Evolutionary conservation across 257 asterid genomes (phyloP), one percentile per base, ranked within the genome.

Genomic region (Ocimum tenuiflorum): DNA sequence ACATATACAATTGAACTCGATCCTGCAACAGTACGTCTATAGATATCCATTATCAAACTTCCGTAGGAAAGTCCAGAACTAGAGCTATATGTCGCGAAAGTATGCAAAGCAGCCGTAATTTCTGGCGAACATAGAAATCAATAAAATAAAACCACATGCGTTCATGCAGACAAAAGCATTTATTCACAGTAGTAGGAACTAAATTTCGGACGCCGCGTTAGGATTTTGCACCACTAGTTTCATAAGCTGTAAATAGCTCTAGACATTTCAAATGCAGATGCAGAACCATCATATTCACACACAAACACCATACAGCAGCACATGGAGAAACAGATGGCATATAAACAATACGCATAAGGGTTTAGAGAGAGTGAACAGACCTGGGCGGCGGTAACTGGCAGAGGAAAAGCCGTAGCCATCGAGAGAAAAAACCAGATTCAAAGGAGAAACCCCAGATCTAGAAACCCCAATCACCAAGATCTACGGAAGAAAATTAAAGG

Each of bases 351-450:
- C 35, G 23, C 13, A 56, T 53, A 53, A 3, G 42, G 36, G 61
- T 52, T 42, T n/a, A 71, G 74, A 58, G 54, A 69, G 62, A 56
- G 68, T 36, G 14, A 50, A 17, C 41, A 33, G 2, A 89, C 97
- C 92, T 88, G 97, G 60, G 95, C 88, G 63, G 96, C 97, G 59
- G 97, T 87, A 47, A 85, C 89, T 13, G 97, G 91, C 68, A 88
- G 74, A 63, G 87, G 88, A 76, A 76, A 86, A 27, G 88, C 86
- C 59, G 88, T 72, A 14, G 96, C 88, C 96, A 91, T 90, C 57
- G 66, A 48, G 49, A 50, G 58, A 39, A 72, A 69, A 20, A 18
- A 68, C 70, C 72, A 73, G 69, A 73, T 72, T 60, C 60, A 74
- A 61, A 45, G 18, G 13, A 74, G 45, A 80, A 82, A 73, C 70